Base-by-base conservation (phyloP, 768 basidiomycete species). In the Cystobasidium tubakii region DNA sequence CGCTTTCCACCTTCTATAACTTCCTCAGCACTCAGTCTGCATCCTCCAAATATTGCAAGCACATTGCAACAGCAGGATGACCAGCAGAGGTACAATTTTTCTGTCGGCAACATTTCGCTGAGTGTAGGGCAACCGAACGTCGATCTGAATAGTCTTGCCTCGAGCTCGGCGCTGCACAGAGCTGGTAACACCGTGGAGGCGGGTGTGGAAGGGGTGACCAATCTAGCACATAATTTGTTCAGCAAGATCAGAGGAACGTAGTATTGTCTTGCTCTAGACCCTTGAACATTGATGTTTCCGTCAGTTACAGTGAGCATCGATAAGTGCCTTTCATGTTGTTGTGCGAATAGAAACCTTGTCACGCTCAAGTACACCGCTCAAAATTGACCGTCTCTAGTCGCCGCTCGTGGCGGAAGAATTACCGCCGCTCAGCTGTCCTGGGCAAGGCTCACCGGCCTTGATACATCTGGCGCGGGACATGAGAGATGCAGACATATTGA, bases 31-130 rank as follows among this genome's bases (percentile, higher is more conserved):
- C 1, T 80, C 83, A 27, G 85, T 87, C 69, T 75, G 6, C 65
- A 63, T 9, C 73, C 73, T 25, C 6, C 46, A 17, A 34, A 17
- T 21, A 10, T 2, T 6, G 31, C 62, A 1, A 25, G n/a, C 31
- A 50, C 50, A n/a, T 3, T 21, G 9, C 39, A 23, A n/a, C 65
- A 53, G 23, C 23, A n/a, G n/a, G n/a, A 43, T 7, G 46, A 43
- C 19, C 7, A 62, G 10, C 73, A 72, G n/a, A 33, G 34, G 10
- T 70, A 67, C 75, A 96, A 93, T 79, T 84, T 97, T 29, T 92
- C 93, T 78, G 86, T 97, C 29, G 94, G 92, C 12, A 90, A 90
- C 0, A 91, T 96, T 7, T 57, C 54, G 7, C 39, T 71, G 17
- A 71, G 69, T 25, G 69, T 71, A n/a, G 69, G 33, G 29, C 69